These are phyloP conservation scores for Dacryopinax spathularia DNA, from an alignment of 768 basidiomycete species.

Conservation along the genomic window DNA sequence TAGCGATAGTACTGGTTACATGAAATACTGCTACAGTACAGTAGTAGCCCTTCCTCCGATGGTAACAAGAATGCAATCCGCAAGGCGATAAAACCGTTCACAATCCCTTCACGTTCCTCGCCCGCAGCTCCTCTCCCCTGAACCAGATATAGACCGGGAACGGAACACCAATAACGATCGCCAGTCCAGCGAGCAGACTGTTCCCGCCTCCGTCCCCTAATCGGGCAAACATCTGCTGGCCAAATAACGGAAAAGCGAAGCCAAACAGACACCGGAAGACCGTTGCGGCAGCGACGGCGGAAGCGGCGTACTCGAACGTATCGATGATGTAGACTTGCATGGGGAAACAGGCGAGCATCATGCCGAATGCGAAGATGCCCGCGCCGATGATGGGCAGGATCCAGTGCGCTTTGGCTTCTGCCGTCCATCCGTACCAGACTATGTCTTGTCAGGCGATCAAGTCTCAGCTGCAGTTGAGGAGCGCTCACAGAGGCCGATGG, in stretches of 20 bases:
- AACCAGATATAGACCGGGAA: slow-evolving; percentile 14
- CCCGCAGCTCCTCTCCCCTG: slow-evolving; percentile 10
- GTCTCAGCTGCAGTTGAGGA: slow-evolving; percentile 32
- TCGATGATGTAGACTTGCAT: slow-evolving; percentile 36
- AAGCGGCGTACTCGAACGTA: slow-evolving; percentile 53
- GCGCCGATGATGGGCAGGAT: slow-evolving; percentile 60
- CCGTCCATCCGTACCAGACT: slow-evolving; percentile 75
- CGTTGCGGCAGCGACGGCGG: too few species aligned
- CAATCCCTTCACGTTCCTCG: too few species aligned
- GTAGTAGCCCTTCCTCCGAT: too few species aligned
- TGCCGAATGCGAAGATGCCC: slow-evolving; percentile 42
- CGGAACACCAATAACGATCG: slow-evolving; percentile 13
- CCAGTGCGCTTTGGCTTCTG: slow-evolving; percentile 50
- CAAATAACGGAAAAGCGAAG: slow-evolving; percentile 6
- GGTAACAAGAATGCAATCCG: too few species aligned
- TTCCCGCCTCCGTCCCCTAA: slow-evolving; percentile 14
- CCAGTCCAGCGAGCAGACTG: slow-evolving; percentile 13
- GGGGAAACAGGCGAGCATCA: slow-evolving; percentile 39
- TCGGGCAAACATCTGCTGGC: slow-evolving; percentile 12
- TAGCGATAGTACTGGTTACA: too few species aligned
- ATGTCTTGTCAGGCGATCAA: too few species aligned
- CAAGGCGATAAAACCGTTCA: too few species aligned
- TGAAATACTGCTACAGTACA: too few species aligned
- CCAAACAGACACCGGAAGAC: slow-evolving; percentile 2
- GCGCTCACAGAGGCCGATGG: too few species aligned